phyloP scores from a whole-genome alignment of 768 basidiomycete species.

The Exidia glandulosa region DNA sequence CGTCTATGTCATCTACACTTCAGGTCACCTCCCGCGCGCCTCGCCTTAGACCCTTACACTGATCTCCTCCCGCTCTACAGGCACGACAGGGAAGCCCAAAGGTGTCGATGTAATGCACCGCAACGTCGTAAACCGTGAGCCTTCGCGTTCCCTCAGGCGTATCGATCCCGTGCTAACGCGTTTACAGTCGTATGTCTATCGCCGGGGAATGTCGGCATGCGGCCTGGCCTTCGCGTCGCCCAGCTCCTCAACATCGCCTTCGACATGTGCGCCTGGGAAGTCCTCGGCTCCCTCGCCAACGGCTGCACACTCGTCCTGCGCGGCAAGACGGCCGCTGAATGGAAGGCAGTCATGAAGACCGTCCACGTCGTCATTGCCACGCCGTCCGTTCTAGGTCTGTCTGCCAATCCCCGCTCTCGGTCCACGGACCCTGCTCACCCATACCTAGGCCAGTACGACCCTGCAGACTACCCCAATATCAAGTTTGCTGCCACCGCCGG shows the following conservation, averaged over 20 bases:
- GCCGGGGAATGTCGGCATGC: slow-evolving; percentile 12
- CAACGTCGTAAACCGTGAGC: slow-evolving; percentile 12
- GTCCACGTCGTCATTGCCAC: slow-evolving; percentile 13
- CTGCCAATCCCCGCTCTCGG: not conserved
- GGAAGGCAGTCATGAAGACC: slow-evolving; percentile 8
- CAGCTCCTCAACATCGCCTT: slow-evolving; percentile 14
- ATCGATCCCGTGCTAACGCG: not conserved
- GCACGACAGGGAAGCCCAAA: slow-evolving; percentile 13
- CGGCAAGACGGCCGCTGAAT: slow-evolving; percentile 9
- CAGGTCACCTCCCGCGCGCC: not conserved
- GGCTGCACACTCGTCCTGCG: slow-evolving; percentile 13
- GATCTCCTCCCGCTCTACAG: not conserved
- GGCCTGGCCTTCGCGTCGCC: slow-evolving; percentile 12
- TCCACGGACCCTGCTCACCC: not conserved
- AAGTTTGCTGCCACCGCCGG: slow-evolving; percentile 11
- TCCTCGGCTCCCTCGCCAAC: slow-evolving; percentile 12
- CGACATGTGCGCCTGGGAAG: slow-evolving; percentile 15
- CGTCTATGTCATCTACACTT: slow-evolving; percentile 14
- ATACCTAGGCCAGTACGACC: slow-evolving; percentile 5
- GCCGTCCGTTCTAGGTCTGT: slow-evolving; percentile 9
- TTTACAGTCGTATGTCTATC: slow-evolving; percentile 8
- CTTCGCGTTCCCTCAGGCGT: not conserved
- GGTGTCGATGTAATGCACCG: slow-evolving; percentile 13
- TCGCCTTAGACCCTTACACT: not conserved
- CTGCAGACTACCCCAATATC: slow-evolving; percentile 10